Evolutionary conservation across 2,329 filamentous ascomycete genomes (phyloP).

Genomic region (Trichoderma pleuroti): DNA sequence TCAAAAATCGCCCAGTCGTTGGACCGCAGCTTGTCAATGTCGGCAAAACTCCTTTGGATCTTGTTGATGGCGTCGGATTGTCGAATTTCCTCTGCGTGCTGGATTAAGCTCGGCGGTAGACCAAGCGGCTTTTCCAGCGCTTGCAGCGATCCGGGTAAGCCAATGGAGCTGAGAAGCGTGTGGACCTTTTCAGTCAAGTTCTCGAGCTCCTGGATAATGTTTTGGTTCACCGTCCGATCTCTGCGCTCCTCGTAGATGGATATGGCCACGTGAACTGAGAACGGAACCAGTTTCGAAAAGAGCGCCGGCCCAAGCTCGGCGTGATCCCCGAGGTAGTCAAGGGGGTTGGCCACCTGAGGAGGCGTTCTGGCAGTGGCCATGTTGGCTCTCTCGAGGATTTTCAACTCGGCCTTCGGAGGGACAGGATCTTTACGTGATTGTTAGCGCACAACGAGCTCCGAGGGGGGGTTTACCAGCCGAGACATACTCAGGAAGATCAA

Average conservation of each 20-base stretch:
- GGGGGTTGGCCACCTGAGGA: constrained; percentile 75
- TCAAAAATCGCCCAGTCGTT: constrained; percentile 75
- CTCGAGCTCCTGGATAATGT: constrained; percentile 81
- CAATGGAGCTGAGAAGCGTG: constrained; percentile 73
- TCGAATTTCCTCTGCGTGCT: constrained; percentile 89
- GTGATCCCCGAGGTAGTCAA: constrained; percentile 74
- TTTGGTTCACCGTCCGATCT: constrained; percentile 85
- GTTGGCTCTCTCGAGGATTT: constrained; percentile 76
- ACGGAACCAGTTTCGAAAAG: constrained; percentile 89
- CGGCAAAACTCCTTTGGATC: constrained; percentile 74
- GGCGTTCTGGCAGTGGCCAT: constrained; percentile 83
- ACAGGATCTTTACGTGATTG: constrained; percentile 68
- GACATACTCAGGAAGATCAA: constrained; percentile 78
- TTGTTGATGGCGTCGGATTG: constrained; percentile 83
- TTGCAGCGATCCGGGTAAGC: constrained; percentile 87
- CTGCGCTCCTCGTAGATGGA: constrained; percentile 92
- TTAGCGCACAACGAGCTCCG: constrained; percentile 29
- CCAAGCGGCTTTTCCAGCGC: constrained; percentile 93
- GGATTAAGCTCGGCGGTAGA: constrained; percentile 75
- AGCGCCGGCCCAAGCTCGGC: constrained; percentile 79
- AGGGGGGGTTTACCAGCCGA: too few species aligned
- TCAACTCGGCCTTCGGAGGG: constrained; percentile 83
- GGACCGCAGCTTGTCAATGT: constrained; percentile 84
- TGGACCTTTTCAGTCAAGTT: constrained; percentile 75
- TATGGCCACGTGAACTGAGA: constrained; percentile 89